Evolutionary conservation across 2,329 filamentous ascomycete genomes (phyloP), one percentile per base, ranked within the genome.

Genomic region (Furcasterigmium furcatum): DNA sequence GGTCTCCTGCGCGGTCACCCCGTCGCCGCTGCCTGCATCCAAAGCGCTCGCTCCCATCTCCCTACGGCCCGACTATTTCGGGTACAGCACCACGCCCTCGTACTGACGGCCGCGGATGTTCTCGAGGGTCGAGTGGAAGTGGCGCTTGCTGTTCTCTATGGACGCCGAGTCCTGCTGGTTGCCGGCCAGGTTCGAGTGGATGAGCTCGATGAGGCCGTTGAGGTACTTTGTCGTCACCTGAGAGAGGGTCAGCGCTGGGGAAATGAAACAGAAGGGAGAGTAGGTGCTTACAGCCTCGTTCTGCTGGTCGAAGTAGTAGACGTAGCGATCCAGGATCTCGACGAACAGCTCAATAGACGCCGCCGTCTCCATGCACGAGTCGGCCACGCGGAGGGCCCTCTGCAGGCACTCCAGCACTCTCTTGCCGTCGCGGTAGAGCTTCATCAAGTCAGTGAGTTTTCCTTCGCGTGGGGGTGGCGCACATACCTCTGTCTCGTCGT

Each of bases 281-380:
- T 1, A 18, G 19, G 13, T 13, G 61, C 77, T 60, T 64, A 81
- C 94, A 54, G 91, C 91, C 70, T 99, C 94, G 67, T 99, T 99
- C 63, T 96, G 90, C 66, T 99, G 92, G 67, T 99, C 94, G 71
- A 96, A 99, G 73, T 97, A 99, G 68, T 99, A 99, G 44, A 97
- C 91, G 64, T 99, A 99, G 66, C 94, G 84, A 66, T 99, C 96
- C 46, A 99, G 73, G 52, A 99, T 99, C 71, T 99, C 94, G 46
- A 99, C 92, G 68, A 99, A 99, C 41, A 99, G 79, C 69, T 99
- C 95, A 39, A 99, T 94, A 3, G 91, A 96, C 4, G 96, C 91
- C 7, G 91, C 90, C 8, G 91, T 94, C 67, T 99, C 95, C 94
- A 99, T 99, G 71, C 94, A 99, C 7, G 94, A 95, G 67, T 99